These are phyloP conservation scores for Zasmidium angulare DNA, from an alignment of 2,329 filamentous ascomycete species.

Conservation along the genomic window DNA sequence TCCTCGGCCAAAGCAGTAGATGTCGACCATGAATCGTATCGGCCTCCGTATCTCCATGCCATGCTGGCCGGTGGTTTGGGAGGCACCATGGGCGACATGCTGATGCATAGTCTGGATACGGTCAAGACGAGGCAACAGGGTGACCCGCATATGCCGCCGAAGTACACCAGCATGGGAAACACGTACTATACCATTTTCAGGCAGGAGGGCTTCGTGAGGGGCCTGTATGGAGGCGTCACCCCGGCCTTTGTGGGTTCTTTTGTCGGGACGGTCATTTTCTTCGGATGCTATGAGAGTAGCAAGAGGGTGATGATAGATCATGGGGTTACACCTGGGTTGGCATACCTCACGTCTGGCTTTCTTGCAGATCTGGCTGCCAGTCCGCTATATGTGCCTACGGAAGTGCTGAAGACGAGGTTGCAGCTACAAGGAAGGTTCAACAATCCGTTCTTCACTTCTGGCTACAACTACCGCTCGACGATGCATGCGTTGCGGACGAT, in stretches of 20 bases:
- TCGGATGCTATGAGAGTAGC: conserved; percentile 93
- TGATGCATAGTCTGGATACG: conserved; percentile 98
- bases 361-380: conserved; percentile 89
- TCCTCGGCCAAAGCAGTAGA: conserved; percentile 22
- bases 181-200: conserved; percentile 92
- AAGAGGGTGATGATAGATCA: conserved; percentile 85
- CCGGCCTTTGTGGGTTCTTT: conserved; percentile 92
- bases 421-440: conserved; percentile 94
- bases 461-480: conserved; percentile 92
- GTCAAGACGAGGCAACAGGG: conserved; percentile 98
- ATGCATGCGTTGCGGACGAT: conserved; percentile 84
- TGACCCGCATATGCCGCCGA: conserved; percentile 87
- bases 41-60: conserved; percentile 54
- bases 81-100: conserved; percentile 89
- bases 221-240: conserved; percentile 89
- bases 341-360: conserved; percentile 88
- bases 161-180: conserved; percentile 84
- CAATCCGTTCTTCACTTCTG: conserved; percentile 88
- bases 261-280: conserved; percentile 90
- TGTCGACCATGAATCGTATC: conserved; percentile 42
- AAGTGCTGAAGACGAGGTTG: conserved; percentile 94
- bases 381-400: conserved; percentile 91
- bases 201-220: conserved; percentile 83
- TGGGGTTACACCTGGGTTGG: conserved; percentile 76
- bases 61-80: conserved; percentile 95